Evolutionary conservation across 2,329 filamentous ascomycete genomes (phyloP).

Genomic region (Botrytis medusae): DNA sequence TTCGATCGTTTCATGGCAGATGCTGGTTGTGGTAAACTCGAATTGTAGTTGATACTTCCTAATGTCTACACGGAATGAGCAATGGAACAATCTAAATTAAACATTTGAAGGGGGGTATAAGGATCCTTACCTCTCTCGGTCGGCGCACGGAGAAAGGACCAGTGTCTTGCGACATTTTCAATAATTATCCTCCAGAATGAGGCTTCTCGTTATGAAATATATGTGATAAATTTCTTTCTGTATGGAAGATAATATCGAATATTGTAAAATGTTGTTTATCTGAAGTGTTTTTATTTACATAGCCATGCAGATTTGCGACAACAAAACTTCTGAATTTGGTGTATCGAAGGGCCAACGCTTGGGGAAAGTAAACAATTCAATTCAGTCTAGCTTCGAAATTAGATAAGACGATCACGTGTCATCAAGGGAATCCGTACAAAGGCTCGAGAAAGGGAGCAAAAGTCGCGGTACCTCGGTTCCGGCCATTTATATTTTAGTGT

Average conservation of each 20-base stretch:
- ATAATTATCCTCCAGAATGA: constrained; percentile 22
- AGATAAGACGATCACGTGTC: constrained; percentile 14
- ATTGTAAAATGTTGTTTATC: neutral
- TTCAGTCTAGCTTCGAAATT: neutral
- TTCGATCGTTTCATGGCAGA: constrained; percentile 94
- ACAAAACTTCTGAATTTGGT: constrained; percentile 14
- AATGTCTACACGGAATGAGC: constrained; percentile 63
- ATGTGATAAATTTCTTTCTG: constrained; percentile 10
- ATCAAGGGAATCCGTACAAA: neutral
- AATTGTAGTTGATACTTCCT: constrained; percentile 78
- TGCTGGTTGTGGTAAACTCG: constrained; percentile 82
- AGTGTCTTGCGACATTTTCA: constrained; percentile 77
- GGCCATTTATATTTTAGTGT: constrained; percentile 25
- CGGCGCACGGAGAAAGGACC: constrained; percentile 90
- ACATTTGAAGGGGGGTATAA: constrained; percentile 2
- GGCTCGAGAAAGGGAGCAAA: neutral
- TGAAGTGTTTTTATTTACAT: constrained; percentile 9
- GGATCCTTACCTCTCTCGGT: constrained; percentile 73
- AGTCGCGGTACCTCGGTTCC: constrained; percentile 27
- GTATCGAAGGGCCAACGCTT: constrained; percentile 14
- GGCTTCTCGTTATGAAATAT: neutral
- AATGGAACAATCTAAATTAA: constrained; percentile 2
- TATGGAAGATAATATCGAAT: constrained; percentile 5
- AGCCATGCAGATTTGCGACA: constrained; percentile 6
- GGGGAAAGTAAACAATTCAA: constrained; percentile 23